phyloP scores from a whole-genome alignment of 352 stramenopile genomes.

The Phytophthora aleatoria region DNA sequence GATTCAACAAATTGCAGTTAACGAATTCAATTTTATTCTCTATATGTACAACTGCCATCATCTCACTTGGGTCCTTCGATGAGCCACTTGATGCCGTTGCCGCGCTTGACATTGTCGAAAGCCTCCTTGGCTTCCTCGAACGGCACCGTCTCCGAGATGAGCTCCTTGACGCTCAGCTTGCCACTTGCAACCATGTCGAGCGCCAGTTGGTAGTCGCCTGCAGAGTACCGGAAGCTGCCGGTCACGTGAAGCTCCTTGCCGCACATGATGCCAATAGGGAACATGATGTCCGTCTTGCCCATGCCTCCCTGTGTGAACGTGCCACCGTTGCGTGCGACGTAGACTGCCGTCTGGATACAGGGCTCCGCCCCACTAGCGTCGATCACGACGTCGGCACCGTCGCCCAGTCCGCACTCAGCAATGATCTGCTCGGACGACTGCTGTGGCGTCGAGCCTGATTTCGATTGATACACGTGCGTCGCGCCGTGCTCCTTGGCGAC shows the following conservation, averaged over 20 bases:
- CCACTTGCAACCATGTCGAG: slow-evolving; percentile 34
- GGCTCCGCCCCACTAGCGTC: slow-evolving; percentile 32
- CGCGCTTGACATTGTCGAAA: slow-evolving; percentile 37
- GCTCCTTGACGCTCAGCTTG: slow-evolving; percentile 33
- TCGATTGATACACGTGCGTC: slow-evolving; percentile 29
- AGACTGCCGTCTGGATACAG: slow-evolving; percentile 33
- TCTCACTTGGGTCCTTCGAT: slow-evolving; percentile 36
- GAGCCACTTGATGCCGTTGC: slow-evolving; percentile 43
- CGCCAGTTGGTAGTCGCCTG: slow-evolving; percentile 34
- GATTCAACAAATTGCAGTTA: slow-evolving; percentile 11
- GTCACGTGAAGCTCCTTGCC: slow-evolving; percentile 36
- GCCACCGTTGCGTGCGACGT: slow-evolving; percentile 30
- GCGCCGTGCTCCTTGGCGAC: slow-evolving; percentile 33
- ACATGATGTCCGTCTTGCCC: slow-evolving; percentile 33
- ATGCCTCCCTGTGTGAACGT: slow-evolving; percentile 35
- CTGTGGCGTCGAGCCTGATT: slow-evolving; percentile 12
- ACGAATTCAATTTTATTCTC: slow-evolving; percentile 2
- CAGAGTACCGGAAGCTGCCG: slow-evolving; percentile 37
- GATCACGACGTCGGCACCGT: slow-evolving; percentile 36
- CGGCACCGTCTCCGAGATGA: slow-evolving; percentile 32
- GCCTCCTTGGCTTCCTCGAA: slow-evolving; percentile 39
- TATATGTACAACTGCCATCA: slow-evolving; percentile 1
- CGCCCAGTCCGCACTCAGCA: slow-evolving; percentile 16
- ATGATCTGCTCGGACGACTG: slow-evolving; percentile 28
- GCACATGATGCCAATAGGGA: slow-evolving; percentile 36